A percentile compares a stretch with the other conserved stretches of the same genome.
Conservation (phyloP, 192 early-diverging fungal genomes). For the Spizellomyces sp. region DNA sequence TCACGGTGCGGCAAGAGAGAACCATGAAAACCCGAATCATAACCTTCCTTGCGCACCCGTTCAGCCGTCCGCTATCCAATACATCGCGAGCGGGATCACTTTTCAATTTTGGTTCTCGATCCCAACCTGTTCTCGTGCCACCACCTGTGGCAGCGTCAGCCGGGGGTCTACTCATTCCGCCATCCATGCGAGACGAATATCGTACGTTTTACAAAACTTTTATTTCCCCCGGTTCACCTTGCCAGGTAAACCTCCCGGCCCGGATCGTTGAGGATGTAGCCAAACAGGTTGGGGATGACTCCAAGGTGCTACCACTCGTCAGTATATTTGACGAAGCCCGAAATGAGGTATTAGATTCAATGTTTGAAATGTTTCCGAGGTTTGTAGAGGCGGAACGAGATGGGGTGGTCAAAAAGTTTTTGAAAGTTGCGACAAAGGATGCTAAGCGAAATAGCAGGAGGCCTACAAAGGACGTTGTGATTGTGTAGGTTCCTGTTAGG, state of each 20-base stretch:
- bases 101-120: conserved; percentile 18
- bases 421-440: conserved; percentile 2
- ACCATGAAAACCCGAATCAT: neutral
- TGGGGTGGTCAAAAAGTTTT: conserved; percentile 20
- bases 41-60: neutral
- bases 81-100: neutral
- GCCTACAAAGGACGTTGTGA: no score
- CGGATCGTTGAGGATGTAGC: conserved; percentile 28
- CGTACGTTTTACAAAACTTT: conserved; percentile 28
- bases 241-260: conserved; percentile 22
- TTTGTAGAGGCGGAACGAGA: conserved; percentile 28
- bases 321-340: conserved; percentile 35
- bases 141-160: conserved; percentile 19
- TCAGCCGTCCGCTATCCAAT: neutral
- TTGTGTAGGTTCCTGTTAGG: no score
- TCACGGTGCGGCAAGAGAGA: neutral
- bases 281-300: conserved; percentile 20
- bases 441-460: no score
- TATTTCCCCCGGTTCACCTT: conserved; percentile 20
- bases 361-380: conserved; percentile 30
- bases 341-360: conserved; percentile 26
- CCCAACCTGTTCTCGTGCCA: conserved; percentile 9
- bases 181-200: conserved; percentile 20
- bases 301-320: conserved; percentile 20
- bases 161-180: conserved; percentile 22